Evolutionary conservation across 768 basidiomycete genomes (phyloP).

Genomic region (Agrocybe pediades): DNA sequence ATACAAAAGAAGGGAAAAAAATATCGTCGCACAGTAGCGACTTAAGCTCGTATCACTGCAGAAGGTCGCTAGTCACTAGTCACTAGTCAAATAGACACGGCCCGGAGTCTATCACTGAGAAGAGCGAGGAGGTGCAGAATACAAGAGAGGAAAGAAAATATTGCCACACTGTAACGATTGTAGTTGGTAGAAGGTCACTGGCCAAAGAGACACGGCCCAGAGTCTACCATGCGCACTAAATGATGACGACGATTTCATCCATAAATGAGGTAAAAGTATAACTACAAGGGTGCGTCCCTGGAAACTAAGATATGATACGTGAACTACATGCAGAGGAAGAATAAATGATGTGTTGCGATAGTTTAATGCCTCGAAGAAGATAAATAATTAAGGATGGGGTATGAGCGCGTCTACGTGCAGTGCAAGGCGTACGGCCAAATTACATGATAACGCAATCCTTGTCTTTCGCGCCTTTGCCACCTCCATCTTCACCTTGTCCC

Average conservation of each 20-base stretch:
- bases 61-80: too few relatives aligned
- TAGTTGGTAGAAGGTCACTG: too few relatives aligned
- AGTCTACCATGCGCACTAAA: too few relatives aligned
- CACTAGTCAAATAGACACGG: too few relatives aligned
- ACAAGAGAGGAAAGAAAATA: too few relatives aligned
- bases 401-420: background rate
- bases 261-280: background rate
- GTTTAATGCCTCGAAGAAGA: constrained; percentile 19
- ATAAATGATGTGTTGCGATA: constrained; percentile 20
- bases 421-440: background rate
- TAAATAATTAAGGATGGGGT: constrained; percentile 12
- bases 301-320: constrained; percentile 10
- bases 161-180: too few relatives aligned
- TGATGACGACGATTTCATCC: background rate
- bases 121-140: too few relatives aligned
- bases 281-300: constrained; percentile 23
- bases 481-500: constrained; percentile 43
- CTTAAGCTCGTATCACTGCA: too few relatives aligned
- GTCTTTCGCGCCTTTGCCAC: constrained; percentile 59
- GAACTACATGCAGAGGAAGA: constrained; percentile 19
- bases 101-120: too few relatives aligned
- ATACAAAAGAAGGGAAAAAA: too few relatives aligned
- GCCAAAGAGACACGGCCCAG: too few relatives aligned
- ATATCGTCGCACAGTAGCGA: too few relatives aligned
- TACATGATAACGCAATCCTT: constrained; percentile 92